These are phyloP conservation scores for Penicillium argentinense DNA, from an alignment of 495 filamentous ascomycete genomes.

Conservation along the genomic window DNA sequence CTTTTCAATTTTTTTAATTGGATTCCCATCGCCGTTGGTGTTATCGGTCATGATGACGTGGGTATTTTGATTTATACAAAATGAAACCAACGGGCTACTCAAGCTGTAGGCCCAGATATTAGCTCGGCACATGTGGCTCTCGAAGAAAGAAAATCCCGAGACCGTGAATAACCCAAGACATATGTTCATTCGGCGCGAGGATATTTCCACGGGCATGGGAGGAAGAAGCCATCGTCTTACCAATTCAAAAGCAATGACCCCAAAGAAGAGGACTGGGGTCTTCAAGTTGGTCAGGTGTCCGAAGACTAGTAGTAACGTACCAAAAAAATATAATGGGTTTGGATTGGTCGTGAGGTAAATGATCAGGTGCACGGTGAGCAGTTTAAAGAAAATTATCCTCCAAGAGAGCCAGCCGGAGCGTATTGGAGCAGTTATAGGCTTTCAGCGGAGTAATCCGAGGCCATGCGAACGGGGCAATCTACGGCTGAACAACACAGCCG, in stretches of 20 bases:
- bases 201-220: not conserved
- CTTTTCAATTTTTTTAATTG: constrained; percentile 53
- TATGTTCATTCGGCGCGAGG: too few relatives aligned
- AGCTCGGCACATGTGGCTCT: not conserved
- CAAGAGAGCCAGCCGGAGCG: constrained; percentile 14
- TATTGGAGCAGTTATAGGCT: constrained; percentile 17
- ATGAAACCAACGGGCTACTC: not conserved
- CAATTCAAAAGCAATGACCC: constrained; percentile 3
- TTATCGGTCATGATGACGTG: constrained; percentile 27
- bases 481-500: constrained; percentile 18
- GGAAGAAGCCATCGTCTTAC: not conserved
- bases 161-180: too few relatives aligned
- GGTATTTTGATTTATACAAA: not conserved
- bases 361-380: not conserved
- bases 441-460: constrained; percentile 10
- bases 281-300: not conserved
- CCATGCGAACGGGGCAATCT: constrained; percentile 8
- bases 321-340: not conserved
- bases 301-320: not conserved
- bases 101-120: not conserved
- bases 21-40: constrained; percentile 15
- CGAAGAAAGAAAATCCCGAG: not conserved
- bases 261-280: not conserved
- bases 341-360: not conserved
- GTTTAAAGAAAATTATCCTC: constrained; percentile 1